Evolutionary conservation across 2,329 filamentous ascomycete genomes (phyloP).

Genomic region (Podosphaera xanthii): DNA sequence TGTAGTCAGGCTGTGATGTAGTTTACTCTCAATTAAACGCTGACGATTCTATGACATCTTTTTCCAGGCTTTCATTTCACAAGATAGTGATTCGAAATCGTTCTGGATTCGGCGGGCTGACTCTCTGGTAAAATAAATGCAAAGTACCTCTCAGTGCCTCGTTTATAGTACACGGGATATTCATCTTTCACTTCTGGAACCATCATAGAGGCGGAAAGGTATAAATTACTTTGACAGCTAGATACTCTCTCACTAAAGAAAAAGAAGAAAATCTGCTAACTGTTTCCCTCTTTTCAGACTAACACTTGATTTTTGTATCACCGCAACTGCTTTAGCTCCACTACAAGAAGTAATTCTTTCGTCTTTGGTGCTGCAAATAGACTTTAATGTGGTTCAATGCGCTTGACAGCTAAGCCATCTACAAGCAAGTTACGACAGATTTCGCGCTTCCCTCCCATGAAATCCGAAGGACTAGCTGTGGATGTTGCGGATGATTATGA

Average conservation of each 20-base stretch:
- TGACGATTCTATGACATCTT: no score
- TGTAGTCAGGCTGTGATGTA: no score
- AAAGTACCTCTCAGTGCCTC: no score
- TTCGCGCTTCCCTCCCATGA: slow-evolving; percentile 10
- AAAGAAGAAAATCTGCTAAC: neutral
- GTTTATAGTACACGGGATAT: no score
- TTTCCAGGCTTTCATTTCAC: no score
- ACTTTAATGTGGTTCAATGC: slow-evolving; percentile 5
- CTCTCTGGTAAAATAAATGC: no score
- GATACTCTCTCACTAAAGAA: neutral
- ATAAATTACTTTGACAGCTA: neutral
- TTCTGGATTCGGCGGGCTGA: no score
- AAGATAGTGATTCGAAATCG: no score
- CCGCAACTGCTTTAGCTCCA: neutral
- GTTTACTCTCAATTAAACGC: no score
- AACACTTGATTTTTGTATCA: neutral
- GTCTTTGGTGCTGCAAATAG: neutral
- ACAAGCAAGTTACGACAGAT: slow-evolving; percentile 16
- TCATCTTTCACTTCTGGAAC: no score
- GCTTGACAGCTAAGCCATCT: slow-evolving; percentile 16
- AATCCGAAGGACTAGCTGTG: slow-evolving; percentile 4
- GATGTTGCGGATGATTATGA: slow-evolving; percentile 7
- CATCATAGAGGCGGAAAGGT: no score
- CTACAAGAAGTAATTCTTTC: neutral
- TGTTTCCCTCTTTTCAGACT: neutral